These are phyloP conservation scores for Colletotrichum simmondsii DNA, from an alignment of 2,329 filamentous ascomycete genomes.

Conservation along the genomic window DNA sequence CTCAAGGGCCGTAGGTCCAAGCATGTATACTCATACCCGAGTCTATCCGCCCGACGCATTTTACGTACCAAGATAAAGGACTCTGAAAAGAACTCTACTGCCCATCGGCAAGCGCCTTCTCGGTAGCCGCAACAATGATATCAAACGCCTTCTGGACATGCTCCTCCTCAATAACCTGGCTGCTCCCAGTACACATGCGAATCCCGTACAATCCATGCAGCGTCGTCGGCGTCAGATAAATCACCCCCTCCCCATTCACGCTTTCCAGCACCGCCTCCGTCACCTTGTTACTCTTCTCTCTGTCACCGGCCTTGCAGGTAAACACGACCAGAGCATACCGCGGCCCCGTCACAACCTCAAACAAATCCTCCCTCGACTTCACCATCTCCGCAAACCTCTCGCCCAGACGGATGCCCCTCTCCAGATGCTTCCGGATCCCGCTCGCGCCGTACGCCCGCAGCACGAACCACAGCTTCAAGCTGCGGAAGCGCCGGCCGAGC, in stretches of 20 bases:
- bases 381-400: slow-evolving; percentile 75
- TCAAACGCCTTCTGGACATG: slow-evolving; percentile 81
- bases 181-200: slow-evolving; percentile 79
- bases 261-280: slow-evolving; percentile 81
- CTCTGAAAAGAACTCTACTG: not conserved
- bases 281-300: slow-evolving; percentile 70
- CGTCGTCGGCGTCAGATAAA: slow-evolving; percentile 84
- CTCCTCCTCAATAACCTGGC: slow-evolving; percentile 75
- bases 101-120: slow-evolving; percentile 57
- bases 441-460: slow-evolving; percentile 82
- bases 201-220: slow-evolving; percentile 82
- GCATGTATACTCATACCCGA: not conserved
- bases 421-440: slow-evolving; percentile 80
- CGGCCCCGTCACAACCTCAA: slow-evolving; percentile 79
- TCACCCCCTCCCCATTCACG: slow-evolving; percentile 78
- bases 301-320: slow-evolving; percentile 54
- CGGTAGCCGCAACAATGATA: slow-evolving; percentile 72
- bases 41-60: not conserved
- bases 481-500: slow-evolving; percentile 86
- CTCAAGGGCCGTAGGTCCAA: not conserved
- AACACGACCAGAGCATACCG: slow-evolving; percentile 85
- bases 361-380: slow-evolving; percentile 71
- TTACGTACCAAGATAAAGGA: not conserved
- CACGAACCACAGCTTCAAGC: slow-evolving; percentile 96
- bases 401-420: slow-evolving; percentile 75